Percentiles rank a stretch among this genome's conserved stretches.
Evolutionary conservation across 2,329 filamentous ascomycete genomes (phyloP).

Genomic region (Huntiella bhutanensis): DNA sequence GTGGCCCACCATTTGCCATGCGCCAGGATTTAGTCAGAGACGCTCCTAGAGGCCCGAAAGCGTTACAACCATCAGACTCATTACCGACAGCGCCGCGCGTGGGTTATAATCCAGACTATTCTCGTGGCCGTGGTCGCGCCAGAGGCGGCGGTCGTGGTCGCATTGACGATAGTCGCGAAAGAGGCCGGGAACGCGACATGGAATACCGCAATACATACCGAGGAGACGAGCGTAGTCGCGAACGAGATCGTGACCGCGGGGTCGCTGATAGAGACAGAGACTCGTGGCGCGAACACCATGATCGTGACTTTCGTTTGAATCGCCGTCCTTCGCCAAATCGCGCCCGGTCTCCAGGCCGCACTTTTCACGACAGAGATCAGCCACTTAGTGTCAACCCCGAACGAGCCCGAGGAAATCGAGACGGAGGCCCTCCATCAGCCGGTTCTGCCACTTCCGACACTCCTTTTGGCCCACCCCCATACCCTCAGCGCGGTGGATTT

Average conservation of each 20-base stretch:
- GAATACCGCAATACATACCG: constrained; percentile 31
- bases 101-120: constrained; percentile 45
- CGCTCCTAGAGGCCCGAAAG: constrained; percentile 66
- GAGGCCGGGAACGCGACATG: constrained; percentile 38
- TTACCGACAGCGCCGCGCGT: constrained; percentile 50
- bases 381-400: constrained; percentile 48
- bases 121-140: constrained; percentile 31
- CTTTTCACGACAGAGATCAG: constrained; percentile 41
- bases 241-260: constrained; percentile 28
- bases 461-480: constrained; percentile 30
- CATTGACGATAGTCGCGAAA: constrained; percentile 42
- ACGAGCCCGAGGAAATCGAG: constrained; percentile 48
- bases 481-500: constrained; percentile 34
- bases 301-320: constrained; percentile 20
- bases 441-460: constrained; percentile 53
- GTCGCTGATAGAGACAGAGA: constrained; percentile 27
- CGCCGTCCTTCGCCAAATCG: constrained; percentile 37
- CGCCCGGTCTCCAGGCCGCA: constrained; percentile 45
- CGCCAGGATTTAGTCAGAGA: constrained; percentile 38
- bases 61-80: constrained; percentile 37
- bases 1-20: constrained; percentile 40
- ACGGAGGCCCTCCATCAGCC: constrained; percentile 49
- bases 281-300: constrained; percentile 24
- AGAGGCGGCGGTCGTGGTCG: constrained; percentile 38
- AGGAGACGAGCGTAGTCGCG: constrained; percentile 36